Percentiles rank a stretch among this genome's conserved stretches.
Evolutionary conservation across 805 yeast species (phyloP).

Genomic region (Candida manassasensis): DNA sequence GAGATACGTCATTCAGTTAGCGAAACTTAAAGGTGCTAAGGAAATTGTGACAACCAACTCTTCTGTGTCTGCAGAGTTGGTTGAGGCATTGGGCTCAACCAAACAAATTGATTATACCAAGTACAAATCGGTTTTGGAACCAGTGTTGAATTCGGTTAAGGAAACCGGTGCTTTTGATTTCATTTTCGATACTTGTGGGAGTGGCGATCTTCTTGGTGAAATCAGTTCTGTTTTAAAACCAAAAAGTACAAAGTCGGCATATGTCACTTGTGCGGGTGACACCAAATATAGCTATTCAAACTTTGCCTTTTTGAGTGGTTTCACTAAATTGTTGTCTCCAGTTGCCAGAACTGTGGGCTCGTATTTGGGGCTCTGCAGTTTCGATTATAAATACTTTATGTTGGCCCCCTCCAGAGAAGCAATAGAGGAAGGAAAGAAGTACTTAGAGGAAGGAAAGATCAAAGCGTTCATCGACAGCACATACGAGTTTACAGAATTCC

Average conservation of each 20-base stretch:
- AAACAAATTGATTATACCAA: conserved; percentile 53
- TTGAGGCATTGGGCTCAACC: conserved; percentile 56
- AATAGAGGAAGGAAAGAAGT: conserved; percentile 25
- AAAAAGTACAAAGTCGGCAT: conserved; percentile 41
- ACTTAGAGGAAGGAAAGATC: conserved; percentile 43
- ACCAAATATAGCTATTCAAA: conserved; percentile 4
- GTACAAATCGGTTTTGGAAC: conserved; percentile 27
- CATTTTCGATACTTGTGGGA: conserved; percentile 65
- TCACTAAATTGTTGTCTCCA: not conserved
- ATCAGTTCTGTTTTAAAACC: conserved; percentile 38
- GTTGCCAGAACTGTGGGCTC: not conserved
- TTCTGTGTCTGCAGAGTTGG: conserved; percentile 39
- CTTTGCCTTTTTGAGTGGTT: not conserved
- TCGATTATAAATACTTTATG: not conserved
- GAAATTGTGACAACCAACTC: conserved; percentile 58
- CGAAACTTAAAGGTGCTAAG: conserved; percentile 41
- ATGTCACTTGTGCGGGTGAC: conserved; percentile 58
- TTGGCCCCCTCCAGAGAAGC: conserved; percentile 8
- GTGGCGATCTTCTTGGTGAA: conserved; percentile 42
- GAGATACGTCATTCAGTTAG: conserved; percentile 48
- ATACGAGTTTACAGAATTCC: conserved; percentile 43
- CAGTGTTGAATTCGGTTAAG: conserved; percentile 31
- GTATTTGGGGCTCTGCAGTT: not conserved
- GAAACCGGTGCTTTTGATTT: conserved; percentile 47
- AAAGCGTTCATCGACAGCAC: conserved; percentile 51